Base-by-base conservation (phyloP, 2,329 filamentous ascomycete species). In the Dryadomyces quercivorus region DNA sequence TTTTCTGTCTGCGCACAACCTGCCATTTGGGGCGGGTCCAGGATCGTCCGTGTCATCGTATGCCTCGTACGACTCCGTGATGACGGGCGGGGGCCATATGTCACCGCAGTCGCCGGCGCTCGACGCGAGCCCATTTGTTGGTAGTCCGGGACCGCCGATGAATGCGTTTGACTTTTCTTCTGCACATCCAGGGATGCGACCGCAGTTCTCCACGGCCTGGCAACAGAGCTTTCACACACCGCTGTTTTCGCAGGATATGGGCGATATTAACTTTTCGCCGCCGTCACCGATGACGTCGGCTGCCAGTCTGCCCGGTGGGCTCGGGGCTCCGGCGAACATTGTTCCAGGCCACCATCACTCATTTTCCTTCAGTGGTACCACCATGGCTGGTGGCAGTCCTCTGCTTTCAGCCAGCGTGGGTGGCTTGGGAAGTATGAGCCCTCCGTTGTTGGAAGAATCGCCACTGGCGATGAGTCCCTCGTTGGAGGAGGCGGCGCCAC, bases 11-110 rank as follows among this genome's bases (percentile, higher is more conserved):
- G 53, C 51, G 7, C 44, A 47, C 50, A 56, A 55, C 43, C 38
- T 57, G 44, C 45, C 49, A 44, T 60, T 52, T 46, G 55, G 52
- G 18, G 53, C 53, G 13, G 46, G 57, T 8, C 57, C 59, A 0
- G 58, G 58, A 21, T 62, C 61, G 9, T 59, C 60, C 2, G 57
- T 59, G 5, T 62, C 61, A 7, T 60, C 60, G 8, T 61, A 61
- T 40, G 56, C 55, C 2, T 61, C 60, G 18, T 61, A 58, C 47
- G 57, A 59, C 22, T 56, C 61, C 6, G 44, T 59, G n/a, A 56
- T 61, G 59, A 55, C 48, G 3, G 51, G 54, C 7, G 55, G 44
- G 12, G 53, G 55, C 1, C 55, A 48, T 9, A 60, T 61, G 58
- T 60, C 60, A 4, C 60, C 59, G 2, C 60, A 60, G 47, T 61